Evolutionary conservation across 2,329 filamentous ascomycete species (phyloP).

Genomic region (Aspergillus aculeatinus): DNA sequence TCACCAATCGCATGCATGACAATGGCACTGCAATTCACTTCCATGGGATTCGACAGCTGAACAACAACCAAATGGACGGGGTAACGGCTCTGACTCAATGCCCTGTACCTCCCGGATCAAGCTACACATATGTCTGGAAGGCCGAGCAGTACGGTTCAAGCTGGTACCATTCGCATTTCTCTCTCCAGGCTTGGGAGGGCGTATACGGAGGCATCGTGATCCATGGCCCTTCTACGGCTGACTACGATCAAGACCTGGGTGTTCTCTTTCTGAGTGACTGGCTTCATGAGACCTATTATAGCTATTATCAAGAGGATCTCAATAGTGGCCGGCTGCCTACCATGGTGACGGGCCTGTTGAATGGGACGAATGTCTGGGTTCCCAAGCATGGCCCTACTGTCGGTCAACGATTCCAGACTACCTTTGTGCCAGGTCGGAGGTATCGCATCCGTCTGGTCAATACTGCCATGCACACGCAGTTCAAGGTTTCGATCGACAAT

Average conservation of each 20-base stretch:
- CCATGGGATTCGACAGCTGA: constrained; percentile 35
- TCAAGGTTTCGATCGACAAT: constrained; percentile 50
- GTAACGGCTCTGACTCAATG: constrained; percentile 40
- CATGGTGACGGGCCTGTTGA: constrained; percentile 50
- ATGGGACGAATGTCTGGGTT: constrained; percentile 39
- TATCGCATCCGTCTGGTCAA: constrained; percentile 32
- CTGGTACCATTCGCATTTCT: constrained; percentile 39
- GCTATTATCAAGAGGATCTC: constrained; percentile 22
- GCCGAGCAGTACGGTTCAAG: constrained; percentile 39
- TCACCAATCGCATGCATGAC: constrained; percentile 51
- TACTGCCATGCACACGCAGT: constrained; percentile 26
- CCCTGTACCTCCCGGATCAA: constrained; percentile 35
- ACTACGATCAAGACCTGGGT: constrained; percentile 41
- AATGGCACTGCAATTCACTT: constrained; percentile 34
- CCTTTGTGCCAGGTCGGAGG: constrained; percentile 40
- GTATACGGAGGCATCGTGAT: constrained; percentile 59
- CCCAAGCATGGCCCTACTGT: constrained; percentile 24
- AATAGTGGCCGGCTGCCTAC: constrained; percentile 22
- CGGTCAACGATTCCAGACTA: constrained; percentile 47
- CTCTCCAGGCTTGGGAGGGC: constrained; percentile 50
- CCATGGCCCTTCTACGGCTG: constrained; percentile 39
- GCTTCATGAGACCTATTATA: constrained; percentile 26
- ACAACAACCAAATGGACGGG: constrained; percentile 34
- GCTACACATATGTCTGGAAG: constrained; percentile 39
- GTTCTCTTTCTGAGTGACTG: constrained; percentile 38